Evolutionary conservation across 495 filamentous ascomycete species (phyloP), one percentile per base, ranked within the genome.

Genomic region (Aspergillus olivimuriae): DNA sequence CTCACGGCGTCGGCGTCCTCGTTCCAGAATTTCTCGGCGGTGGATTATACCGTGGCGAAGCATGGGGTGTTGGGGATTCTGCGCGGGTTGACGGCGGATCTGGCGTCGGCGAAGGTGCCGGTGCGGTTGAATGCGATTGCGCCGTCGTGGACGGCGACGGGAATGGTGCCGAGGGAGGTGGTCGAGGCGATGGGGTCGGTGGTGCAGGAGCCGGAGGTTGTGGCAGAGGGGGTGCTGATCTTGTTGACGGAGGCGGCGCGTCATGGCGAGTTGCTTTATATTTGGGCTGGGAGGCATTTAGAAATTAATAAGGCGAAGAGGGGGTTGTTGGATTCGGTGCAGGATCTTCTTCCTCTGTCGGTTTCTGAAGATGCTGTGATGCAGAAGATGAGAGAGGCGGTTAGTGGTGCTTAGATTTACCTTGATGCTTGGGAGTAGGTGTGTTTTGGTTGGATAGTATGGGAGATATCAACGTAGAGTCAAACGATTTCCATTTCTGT

Each of bases 111-210:
- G n/a, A n/a, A n/a, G n/a, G n/a, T n/a, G n/a, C n/a, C n/a, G 4
- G 52, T 72, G 20, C 56, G 68, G 5, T 15, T 72, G 3, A 72
- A 73, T 47, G 63, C 62, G 9, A 42, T 73, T 22, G 56, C 60
- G 10, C 68, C 70, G 11, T 68, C 62, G 12, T 72, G 67, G 68
- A 73, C 70, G 0, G 46, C 47, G 6, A 62, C 65, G n/a, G 56
- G 49, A 3, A 53, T 73, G 7, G 41, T 68, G 20, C 50, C 54
- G 1, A 26, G 42, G 1, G 35, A 47, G 1, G 38, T 61, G 2
- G 37, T 61, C 3, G n/a, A 57, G 26, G 47, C 48, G 12, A 23
- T 63, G 26, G 57, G 57, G 0, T 43, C 57, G 4, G 28, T 23
- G 0, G 52, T 62, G 3, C 70, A 73, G 39, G 28, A 53, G 3